These are phyloP conservation scores for Nemania sp. DNA, from an alignment of 2,329 filamentous ascomycete genomes.

Conservation along the genomic window DNA sequence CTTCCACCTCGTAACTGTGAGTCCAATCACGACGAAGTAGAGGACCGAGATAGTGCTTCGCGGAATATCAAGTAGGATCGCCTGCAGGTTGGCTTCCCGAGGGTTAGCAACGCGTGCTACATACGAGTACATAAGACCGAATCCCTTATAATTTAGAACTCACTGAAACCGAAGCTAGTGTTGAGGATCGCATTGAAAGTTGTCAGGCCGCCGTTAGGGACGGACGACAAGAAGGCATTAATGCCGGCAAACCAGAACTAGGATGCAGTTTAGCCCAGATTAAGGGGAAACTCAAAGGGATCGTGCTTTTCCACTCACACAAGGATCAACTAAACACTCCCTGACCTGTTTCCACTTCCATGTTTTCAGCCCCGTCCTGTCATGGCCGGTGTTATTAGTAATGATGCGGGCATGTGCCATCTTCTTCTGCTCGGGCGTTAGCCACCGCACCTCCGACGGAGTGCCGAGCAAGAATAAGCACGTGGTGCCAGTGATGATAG, in stretches of 20 bases:
- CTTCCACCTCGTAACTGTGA: slow-evolving; percentile 51
- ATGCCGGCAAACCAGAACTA: slow-evolving; percentile 55
- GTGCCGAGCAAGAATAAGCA: slow-evolving; percentile 54
- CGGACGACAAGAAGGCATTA: slow-evolving; percentile 54
- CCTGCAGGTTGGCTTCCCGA: background rate
- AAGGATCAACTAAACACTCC: slow-evolving; percentile 53
- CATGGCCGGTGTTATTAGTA: slow-evolving; percentile 54
- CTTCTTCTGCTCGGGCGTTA: slow-evolving; percentile 52
- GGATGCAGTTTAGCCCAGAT: background rate
- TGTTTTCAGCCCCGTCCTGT: slow-evolving; percentile 53
- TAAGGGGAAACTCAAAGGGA: background rate
- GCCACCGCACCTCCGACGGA: slow-evolving; percentile 55
- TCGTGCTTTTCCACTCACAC: slow-evolving; percentile 37
- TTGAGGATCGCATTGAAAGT: slow-evolving; percentile 53
- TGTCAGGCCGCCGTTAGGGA: slow-evolving; percentile 54
- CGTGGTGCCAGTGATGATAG: slow-evolving; percentile 50
- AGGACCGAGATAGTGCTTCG: slow-evolving; percentile 49
- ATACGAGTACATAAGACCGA: background rate
- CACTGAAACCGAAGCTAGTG: slow-evolving; percentile 53
- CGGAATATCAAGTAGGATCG: background rate
- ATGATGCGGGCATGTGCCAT: slow-evolving; percentile 54
- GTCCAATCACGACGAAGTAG: slow-evolving; percentile 53
- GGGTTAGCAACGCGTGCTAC: background rate
- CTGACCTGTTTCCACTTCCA: slow-evolving; percentile 55
- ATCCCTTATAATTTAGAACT: slow-evolving; percentile 26